A percentile compares a stretch with the other conserved stretches of the same genome.
These are phyloP conservation scores for Neurospora cerealis DNA, from an alignment of 495 filamentous ascomycete genomes.

Conservation along the genomic window DNA sequence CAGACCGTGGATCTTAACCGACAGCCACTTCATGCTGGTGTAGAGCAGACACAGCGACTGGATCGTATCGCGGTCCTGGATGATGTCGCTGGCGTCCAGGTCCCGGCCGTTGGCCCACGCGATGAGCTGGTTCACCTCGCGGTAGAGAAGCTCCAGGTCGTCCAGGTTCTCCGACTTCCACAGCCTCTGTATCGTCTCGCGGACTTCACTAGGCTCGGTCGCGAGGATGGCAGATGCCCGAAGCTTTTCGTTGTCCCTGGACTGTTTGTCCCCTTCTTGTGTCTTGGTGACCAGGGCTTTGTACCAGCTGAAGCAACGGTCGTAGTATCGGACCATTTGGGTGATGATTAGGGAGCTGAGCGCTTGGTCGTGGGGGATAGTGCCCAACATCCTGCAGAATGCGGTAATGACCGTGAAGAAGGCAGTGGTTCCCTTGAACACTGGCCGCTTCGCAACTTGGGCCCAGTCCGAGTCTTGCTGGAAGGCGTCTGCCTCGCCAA, in stretches of 20 bases:
- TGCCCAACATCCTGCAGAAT: constrained; percentile 91
- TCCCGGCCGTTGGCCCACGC: constrained; percentile 50
- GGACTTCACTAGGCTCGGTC: constrained; percentile 52
- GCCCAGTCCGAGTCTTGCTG: constrained; percentile 78
- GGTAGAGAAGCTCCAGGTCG: constrained; percentile 37
- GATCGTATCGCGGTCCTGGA: constrained; percentile 80
- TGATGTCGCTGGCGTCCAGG: constrained; percentile 68
- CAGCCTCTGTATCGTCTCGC: constrained; percentile 52
- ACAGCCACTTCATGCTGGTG: constrained; percentile 97
- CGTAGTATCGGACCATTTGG: constrained; percentile 83
- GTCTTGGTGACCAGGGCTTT: constrained; percentile 55
- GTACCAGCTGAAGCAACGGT: constrained; percentile 85
- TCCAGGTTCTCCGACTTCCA: constrained; percentile 39
- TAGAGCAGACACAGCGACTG: constrained; percentile 77
- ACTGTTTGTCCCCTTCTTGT: constrained; percentile 25
- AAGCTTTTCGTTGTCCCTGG: constrained; percentile 33
- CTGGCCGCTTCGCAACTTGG: constrained; percentile 62
- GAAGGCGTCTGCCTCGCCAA: constrained; percentile 79
- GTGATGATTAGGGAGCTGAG: constrained; percentile 83
- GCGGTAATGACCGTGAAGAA: constrained; percentile 80
- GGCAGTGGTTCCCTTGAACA: constrained; percentile 86
- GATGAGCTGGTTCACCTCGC: constrained; percentile 62
- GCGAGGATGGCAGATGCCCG: constrained; percentile 67
- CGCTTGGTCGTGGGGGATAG: constrained; percentile 92
- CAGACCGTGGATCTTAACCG: constrained; percentile 63